These are phyloP conservation scores for Boletus sp. DNA, from an alignment of 768 basidiomycete species.

Conservation along the genomic window DNA sequence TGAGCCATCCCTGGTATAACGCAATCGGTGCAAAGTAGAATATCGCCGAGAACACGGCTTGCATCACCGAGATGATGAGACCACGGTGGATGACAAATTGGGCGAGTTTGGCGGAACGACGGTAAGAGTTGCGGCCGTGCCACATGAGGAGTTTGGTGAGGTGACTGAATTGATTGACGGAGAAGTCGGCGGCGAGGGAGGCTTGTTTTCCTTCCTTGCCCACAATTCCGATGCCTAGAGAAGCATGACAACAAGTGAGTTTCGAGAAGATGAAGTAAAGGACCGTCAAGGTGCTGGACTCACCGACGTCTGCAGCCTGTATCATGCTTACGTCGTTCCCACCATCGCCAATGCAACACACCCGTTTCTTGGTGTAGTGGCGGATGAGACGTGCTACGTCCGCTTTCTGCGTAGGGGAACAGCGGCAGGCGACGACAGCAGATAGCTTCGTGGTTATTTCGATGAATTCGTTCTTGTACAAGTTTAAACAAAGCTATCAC, in stretches of 20 bases:
- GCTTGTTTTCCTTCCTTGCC: constrained; percentile 99
- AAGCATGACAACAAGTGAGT: background rate
- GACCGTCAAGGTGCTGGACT: constrained; percentile 32
- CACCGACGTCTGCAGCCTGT: constrained; percentile 96
- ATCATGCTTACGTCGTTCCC: constrained; percentile 99
- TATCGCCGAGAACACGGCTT: constrained; percentile 92
- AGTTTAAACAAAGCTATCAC: constrained; percentile 78
- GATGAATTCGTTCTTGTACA: constrained; percentile 93
- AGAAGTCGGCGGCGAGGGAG: constrained; percentile 98
- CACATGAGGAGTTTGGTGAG: constrained; percentile 96
- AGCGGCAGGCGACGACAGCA: constrained; percentile 95
- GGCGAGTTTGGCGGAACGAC: constrained; percentile 94
- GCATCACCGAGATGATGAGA: constrained; percentile 96
- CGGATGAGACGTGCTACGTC: constrained; percentile 95
- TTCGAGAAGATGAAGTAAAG: background rate
- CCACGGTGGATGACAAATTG: constrained; percentile 99
- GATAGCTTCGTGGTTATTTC: constrained; percentile 95
- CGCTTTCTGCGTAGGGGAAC: constrained; percentile 98
- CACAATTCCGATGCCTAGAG: constrained; percentile 89
- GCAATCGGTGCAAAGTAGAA: constrained; percentile 96
- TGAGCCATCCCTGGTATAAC: constrained; percentile 95
- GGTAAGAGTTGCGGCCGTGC: constrained; percentile 99
- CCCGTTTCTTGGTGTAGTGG: constrained; percentile 85
- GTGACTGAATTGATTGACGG: constrained; percentile 93
- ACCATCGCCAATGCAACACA: constrained; percentile 98